Conservation (phyloP, 2,329 filamentous ascomycete species). For the Hypocrella siamensis region DNA sequence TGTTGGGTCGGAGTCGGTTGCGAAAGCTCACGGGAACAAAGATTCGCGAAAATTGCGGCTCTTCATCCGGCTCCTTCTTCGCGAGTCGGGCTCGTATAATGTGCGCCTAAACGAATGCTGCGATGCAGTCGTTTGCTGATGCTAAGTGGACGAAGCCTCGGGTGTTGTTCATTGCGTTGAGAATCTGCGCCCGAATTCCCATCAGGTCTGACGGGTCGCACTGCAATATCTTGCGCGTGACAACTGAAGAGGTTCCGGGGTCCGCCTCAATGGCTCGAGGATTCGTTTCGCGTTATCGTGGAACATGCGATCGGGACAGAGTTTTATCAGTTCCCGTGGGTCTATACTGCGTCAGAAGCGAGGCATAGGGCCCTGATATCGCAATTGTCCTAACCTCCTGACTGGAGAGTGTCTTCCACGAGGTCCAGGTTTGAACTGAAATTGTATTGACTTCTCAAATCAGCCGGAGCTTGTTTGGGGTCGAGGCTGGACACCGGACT, state of each 20-base stretch:
- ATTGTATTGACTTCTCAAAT: not conserved
- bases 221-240: not conserved
- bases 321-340: not conserved
- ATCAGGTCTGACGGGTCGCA: not conserved
- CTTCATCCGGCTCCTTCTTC: not conserved
- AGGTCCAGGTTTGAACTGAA: not conserved
- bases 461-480: not conserved
- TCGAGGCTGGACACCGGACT: not conserved
- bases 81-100: not conserved
- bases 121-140: not conserved
- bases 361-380: not conserved
- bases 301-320: not conserved
- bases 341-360: not conserved
- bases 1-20: not conserved
- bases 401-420: not conserved
- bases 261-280: not conserved
- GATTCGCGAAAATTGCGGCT: not conserved
- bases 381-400: not conserved
- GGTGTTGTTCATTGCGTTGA: not conserved
- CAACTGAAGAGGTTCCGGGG: not conserved
- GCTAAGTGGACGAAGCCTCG: not conserved
- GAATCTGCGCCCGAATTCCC: not conserved
- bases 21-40: not conserved
- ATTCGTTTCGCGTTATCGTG: not conserved
- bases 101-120: not conserved